Base-by-base conservation (phyloP, 768 basidiomycete genomes). In the Pisolithus albus region DNA sequence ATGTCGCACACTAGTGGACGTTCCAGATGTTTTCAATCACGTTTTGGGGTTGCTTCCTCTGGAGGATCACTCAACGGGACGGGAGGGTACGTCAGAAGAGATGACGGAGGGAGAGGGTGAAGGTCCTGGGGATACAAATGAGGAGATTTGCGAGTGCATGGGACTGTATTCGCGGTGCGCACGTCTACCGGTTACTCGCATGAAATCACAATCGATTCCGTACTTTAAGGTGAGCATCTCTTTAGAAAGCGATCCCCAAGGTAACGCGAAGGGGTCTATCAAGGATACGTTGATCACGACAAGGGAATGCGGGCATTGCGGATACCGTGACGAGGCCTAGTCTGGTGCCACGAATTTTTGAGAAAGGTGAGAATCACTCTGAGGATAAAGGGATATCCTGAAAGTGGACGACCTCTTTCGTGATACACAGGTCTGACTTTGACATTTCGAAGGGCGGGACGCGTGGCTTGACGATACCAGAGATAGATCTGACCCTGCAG, bases 211-310 rank as follows among this genome's bases (percentile, higher is more conserved):
- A 58, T 83, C 81, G 55, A 96, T 99, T 58, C 96, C 96, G 0
- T 92, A 99, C 69, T 98, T 99, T 4, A 23, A 23, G 21, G 21
- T 23, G 21, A 23, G 21, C 21, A 23, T 23, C 21, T 23, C 21
- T 23, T 16, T 8, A 23, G 21, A 10, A 10, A 21, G 6, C 24
- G n/a, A 42, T 23, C 42, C 24, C 28, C 45, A 32, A 28, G 21
- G n/a, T 32, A 7, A 5, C 3, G 26, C n/a, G 42, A 8, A 26
- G 34, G 3, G 36, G 30, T 30, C 36, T 23, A 13, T n/a, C 4
- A 49, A 96, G 93, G 93, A 99, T 59, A 86, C 92, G 51, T 71
- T 98, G 49, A 95, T 98, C 70, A 97, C 96, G 93, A 94, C 95
- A 21, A 94, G 94, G 5, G 96, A 96, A 65, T 98, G 96, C 66